These are phyloP conservation scores for Monosporascus sp. DNA, from an alignment of 2,329 filamentous ascomycete genomes.

Conservation along the genomic window DNA sequence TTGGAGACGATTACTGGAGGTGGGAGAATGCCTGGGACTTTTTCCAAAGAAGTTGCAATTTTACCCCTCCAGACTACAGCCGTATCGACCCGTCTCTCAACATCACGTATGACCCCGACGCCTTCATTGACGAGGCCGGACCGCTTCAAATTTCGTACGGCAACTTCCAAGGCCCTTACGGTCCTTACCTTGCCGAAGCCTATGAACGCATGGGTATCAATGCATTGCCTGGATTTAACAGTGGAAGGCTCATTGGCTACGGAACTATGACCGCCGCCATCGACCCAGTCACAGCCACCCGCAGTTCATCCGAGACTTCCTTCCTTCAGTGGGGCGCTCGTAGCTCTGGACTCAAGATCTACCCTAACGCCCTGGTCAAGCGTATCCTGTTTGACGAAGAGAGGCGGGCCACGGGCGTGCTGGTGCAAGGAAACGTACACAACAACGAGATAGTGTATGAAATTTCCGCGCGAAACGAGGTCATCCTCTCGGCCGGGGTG, in stretches of 20 bases:
- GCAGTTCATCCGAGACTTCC: background rate
- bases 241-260: background rate
- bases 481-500: constrained; percentile 26
- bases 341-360: too few relatives aligned
- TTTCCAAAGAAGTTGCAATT: constrained; percentile 20
- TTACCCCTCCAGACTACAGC: constrained; percentile 14
- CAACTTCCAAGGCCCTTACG: too few relatives aligned
- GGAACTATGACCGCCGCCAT: background rate
- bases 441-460: constrained; percentile 39
- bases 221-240: too few relatives aligned
- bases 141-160: too few relatives aligned
- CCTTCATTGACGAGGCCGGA: too few relatives aligned
- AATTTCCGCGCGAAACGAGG: constrained; percentile 33
- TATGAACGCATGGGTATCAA: too few relatives aligned
- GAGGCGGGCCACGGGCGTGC: too few relatives aligned
- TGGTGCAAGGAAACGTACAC: constrained; percentile 14
- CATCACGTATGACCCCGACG: background rate
- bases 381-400: constrained; percentile 10
- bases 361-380: constrained; percentile 20
- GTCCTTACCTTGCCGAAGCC: too few relatives aligned
- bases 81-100: constrained; percentile 19
- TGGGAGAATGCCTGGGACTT: constrained; percentile 20
- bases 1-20: constrained; percentile 19
- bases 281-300: background rate
- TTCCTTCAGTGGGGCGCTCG: constrained; percentile 10